A percentile compares a stretch with the other conserved stretches of the same genome.
Conservation (phyloP, 305 asterid species). For the Ajuga reptans region DNA sequence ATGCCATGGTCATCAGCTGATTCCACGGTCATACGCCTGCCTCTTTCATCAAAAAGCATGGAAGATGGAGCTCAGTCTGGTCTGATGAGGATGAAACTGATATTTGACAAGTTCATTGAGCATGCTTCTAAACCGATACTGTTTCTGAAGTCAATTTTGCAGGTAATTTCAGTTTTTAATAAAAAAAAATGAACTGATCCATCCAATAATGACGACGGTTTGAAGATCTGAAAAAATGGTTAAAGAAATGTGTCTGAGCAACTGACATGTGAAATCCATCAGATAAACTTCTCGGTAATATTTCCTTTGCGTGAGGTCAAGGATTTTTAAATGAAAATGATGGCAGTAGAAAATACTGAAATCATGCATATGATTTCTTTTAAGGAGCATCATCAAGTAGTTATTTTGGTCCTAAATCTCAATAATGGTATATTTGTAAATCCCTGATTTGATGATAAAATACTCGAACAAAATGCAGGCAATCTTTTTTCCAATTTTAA, state of each 20-base stretch:
- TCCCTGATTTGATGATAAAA: neutral
- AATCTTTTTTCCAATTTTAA: neutral
- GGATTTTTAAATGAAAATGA: neutral
- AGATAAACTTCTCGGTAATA: neutral
- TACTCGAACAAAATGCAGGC: neutral
- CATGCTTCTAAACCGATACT: slow-evolving; percentile 61
- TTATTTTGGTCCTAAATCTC: neutral
- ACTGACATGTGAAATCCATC: neutral
- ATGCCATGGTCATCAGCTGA: slow-evolving; percentile 65
- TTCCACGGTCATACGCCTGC: slow-evolving; percentile 79
- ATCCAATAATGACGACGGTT: neutral
- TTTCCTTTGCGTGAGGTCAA: neutral
- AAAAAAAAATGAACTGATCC: neutral
- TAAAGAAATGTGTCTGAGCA: neutral
- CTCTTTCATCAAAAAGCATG: slow-evolving; percentile 60
- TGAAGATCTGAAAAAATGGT: neutral
- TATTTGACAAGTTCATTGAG: slow-evolving; percentile 61
- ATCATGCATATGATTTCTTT: neutral
- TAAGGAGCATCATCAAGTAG: neutral
- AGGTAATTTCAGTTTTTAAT: slow-evolving; percentile 42
- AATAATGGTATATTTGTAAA: neutral
- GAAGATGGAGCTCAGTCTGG: slow-evolving; percentile 54
- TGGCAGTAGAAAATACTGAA: neutral
- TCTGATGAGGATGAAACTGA: slow-evolving; percentile 34
- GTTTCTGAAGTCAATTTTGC: slow-evolving; percentile 64